phyloP scores from a whole-genome alignment of 768 basidiomycete genomes.

The Pleurotus djamor region DNA sequence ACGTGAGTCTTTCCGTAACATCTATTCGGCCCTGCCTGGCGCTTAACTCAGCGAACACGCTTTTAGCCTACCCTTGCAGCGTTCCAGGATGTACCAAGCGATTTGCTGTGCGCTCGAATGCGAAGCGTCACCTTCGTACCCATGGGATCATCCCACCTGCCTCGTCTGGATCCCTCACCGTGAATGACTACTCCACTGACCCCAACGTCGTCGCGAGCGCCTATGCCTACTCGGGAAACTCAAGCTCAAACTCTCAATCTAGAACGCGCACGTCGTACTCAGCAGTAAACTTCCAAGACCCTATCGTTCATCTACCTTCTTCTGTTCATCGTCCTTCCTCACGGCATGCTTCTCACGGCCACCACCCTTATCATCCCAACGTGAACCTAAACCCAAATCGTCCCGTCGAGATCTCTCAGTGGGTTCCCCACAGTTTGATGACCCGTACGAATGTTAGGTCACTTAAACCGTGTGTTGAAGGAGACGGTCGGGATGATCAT shows the following conservation, averaged over 20 bases:
- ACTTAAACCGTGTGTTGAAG: slow-evolving; percentile 22
- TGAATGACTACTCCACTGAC: neutral
- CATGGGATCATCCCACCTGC: slow-evolving; percentile 50
- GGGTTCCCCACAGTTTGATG: slow-evolving; percentile 39
- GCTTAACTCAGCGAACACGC: neutral
- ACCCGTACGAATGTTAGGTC: slow-evolving; percentile 21
- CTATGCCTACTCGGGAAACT: too few species aligned
- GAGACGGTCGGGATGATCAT: slow-evolving; percentile 16
- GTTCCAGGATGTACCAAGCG: slow-evolving; percentile 60
- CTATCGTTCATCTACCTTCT: too few species aligned
- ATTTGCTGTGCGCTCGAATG: slow-evolving; percentile 81
- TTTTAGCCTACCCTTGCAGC: slow-evolving; percentile 48
- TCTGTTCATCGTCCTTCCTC: too few species aligned
- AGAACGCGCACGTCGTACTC: too few species aligned
- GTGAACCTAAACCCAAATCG: too few species aligned
- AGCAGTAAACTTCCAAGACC: too few species aligned
- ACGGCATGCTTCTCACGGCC: too few species aligned
- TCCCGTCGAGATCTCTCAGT: slow-evolving; percentile 25
- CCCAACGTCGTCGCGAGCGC: too few species aligned
- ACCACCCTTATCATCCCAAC: too few species aligned
- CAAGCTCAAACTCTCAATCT: too few species aligned
- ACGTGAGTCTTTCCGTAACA: slow-evolving; percentile 30
- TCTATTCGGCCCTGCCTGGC: too few species aligned
- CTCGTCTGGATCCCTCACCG: slow-evolving; percentile 7
- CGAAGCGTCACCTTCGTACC: slow-evolving; percentile 75